Percentiles rank a stretch among this genome's conserved stretches.
phyloP scores from a whole-genome alignment of 192 early-diverging fungal species.

The Coemansia sp. region DNA sequence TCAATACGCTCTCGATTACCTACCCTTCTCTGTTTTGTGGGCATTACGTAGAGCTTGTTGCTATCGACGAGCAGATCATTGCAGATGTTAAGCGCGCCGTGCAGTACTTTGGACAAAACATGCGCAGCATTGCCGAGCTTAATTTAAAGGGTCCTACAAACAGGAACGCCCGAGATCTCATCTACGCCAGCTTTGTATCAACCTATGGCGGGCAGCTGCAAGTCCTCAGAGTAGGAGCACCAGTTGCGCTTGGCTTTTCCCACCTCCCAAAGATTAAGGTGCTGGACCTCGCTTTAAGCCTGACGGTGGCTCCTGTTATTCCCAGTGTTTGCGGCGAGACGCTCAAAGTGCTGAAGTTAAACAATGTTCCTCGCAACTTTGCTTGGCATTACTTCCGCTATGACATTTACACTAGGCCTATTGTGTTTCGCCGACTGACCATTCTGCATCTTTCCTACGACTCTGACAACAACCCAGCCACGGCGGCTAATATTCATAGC shows the following conservation, averaged over 20 bases:
- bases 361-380: neutral
- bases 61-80: neutral
- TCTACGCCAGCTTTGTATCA: neutral
- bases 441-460: neutral
- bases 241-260: neutral
- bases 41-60: neutral
- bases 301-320: neutral
- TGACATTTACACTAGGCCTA: neutral
- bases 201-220: neutral
- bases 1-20: neutral
- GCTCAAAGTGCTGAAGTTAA: neutral
- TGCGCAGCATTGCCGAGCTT: neutral
- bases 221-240: neutral
- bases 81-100: neutral
- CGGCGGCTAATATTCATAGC: neutral
- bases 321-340: neutral
- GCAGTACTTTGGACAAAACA: neutral
- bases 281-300: neutral
- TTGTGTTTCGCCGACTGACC: neutral
- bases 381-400: neutral
- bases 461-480: neutral
- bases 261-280: neutral
- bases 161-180: neutral
- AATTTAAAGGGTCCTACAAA: neutral
- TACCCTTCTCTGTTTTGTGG: neutral